Conservation (phyloP, 148 eudicot species). For the Cornus florida region DNA sequence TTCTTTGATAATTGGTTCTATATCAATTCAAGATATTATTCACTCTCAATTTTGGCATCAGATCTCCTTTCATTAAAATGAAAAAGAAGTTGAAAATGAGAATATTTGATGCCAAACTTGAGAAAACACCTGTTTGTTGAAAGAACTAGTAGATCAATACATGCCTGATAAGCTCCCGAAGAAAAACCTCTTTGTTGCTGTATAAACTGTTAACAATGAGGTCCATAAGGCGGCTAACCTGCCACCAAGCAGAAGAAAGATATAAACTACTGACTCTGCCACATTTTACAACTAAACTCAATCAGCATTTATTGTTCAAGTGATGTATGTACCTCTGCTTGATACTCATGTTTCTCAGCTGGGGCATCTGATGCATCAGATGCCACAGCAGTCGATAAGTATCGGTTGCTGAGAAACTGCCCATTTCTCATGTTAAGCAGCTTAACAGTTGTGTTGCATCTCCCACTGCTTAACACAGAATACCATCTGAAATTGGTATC, state of each 20-base stretch:
- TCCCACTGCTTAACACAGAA: slow-evolving; percentile 39
- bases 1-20: too few relatives aligned
- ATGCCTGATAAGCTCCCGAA: slow-evolving; percentile 93
- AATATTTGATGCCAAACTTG: too few relatives aligned
- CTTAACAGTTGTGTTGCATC: slow-evolving; percentile 20
- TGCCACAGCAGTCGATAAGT: slow-evolving; percentile 75
- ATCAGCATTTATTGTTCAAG: slow-evolving; percentile 2
- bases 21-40: too few relatives aligned
- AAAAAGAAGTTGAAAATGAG: too few relatives aligned
- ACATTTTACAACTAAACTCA: background rate
- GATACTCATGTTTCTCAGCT: slow-evolving; percentile 86
- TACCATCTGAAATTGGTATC: slow-evolving; percentile 42
- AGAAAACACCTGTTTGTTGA: too few relatives aligned
- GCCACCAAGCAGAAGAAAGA: slow-evolving; percentile 18
- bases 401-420: slow-evolving; percentile 34
- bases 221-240: slow-evolving; percentile 99
- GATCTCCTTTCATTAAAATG: too few relatives aligned
- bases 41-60: too few relatives aligned
- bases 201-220: slow-evolving; percentile 95
- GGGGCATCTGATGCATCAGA: slow-evolving; percentile 61
- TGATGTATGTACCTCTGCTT: slow-evolving; percentile 71
- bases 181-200: slow-evolving; percentile 96
- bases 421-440: slow-evolving; percentile 32
- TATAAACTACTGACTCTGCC: background rate
- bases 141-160: background rate